Evolutionary conservation across 208 protist species (phyloP).

Genomic region (Leishmania braziliensis): DNA sequence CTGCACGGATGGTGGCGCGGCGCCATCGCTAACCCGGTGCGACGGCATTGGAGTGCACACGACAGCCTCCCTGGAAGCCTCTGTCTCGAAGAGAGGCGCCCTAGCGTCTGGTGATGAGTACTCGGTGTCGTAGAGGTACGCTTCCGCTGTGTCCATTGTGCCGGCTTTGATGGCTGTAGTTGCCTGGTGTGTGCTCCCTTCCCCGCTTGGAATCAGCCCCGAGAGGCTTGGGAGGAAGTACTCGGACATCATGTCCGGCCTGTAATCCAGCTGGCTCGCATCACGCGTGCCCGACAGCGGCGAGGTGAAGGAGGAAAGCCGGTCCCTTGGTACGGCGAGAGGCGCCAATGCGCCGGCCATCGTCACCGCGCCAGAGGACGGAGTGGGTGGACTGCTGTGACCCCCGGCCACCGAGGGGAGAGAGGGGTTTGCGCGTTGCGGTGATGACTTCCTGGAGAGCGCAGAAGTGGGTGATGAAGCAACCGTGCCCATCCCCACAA

Average conservation of each 20-base stretch:
- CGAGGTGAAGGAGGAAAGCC: background rate
- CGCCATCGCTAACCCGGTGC: background rate
- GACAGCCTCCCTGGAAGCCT: background rate
- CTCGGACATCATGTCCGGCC: background rate
- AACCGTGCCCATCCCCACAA: background rate
- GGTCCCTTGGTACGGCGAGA: background rate
- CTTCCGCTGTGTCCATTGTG: background rate
- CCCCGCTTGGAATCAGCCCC: background rate
- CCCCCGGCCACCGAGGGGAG: background rate
- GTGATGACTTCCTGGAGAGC: background rate
- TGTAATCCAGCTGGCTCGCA: background rate
- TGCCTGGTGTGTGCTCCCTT: background rate
- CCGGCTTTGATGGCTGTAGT: background rate
- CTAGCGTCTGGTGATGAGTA: background rate
- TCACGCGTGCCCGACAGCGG: background rate
- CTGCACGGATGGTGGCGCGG: background rate
- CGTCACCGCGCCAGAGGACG: background rate
- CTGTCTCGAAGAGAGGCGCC: background rate
- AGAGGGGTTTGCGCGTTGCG: background rate
- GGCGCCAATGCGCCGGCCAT: background rate
- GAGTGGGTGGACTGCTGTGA: background rate
- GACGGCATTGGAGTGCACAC: background rate
- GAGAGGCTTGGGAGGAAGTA: slow-evolving; percentile 1
- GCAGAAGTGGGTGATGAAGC: background rate
- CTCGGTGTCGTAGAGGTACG: background rate